Base-by-base conservation (phyloP, 257 asterid genomes). In the Scutellaria barbata region DNA sequence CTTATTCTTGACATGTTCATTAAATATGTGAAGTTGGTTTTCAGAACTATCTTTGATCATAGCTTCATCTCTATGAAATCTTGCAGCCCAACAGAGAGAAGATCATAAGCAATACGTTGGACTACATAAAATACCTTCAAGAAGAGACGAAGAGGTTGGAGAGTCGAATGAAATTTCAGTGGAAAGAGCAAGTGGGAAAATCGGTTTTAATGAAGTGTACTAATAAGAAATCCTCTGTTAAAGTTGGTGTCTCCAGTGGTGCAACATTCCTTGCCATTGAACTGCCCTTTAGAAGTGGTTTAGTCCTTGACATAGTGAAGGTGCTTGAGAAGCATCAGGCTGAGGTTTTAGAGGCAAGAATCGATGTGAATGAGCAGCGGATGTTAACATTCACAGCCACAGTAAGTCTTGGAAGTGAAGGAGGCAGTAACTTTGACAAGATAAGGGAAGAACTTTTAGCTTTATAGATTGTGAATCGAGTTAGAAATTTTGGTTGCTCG, bases 321-420 rank as follows among this genome's bases (percentile, higher is more conserved):
- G 76, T 87, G 62, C 82, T 92, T 14, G 85, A 82, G 41, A 85
- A 77, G 80, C 75, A 83, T 76, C 51, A 50, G n/a, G 92, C 80
- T 16, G 90, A 89, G 72, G 84, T 87, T 53, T 66, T 92, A 82
- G 90, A 83, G 81, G 88, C 86, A 40, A 84, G 84, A 40, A 16
- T 87, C 33, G 30, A 53, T 0, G 88, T 87, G 35, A 71, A 77
- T 58, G 89, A 81, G 1, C 84, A 81, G 30, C 53, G 65, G 71
- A 18, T 74, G 61, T 37, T 83, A 55, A 86, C 84, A 7, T 71
- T 86, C 58, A 75, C 84, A 2, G 84, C 85, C 55, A 85, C 91
- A 1, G 74, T 86, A 46, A 66, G 47, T 22, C 74, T 88, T 52
- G 82, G 66, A 51, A 42, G 40, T 41, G 65, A 67, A 60, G 85